Evolutionary conservation across 768 basidiomycete species (phyloP), one percentile per base, ranked within the genome.

Genomic region (Auricularia auricula-judae): DNA sequence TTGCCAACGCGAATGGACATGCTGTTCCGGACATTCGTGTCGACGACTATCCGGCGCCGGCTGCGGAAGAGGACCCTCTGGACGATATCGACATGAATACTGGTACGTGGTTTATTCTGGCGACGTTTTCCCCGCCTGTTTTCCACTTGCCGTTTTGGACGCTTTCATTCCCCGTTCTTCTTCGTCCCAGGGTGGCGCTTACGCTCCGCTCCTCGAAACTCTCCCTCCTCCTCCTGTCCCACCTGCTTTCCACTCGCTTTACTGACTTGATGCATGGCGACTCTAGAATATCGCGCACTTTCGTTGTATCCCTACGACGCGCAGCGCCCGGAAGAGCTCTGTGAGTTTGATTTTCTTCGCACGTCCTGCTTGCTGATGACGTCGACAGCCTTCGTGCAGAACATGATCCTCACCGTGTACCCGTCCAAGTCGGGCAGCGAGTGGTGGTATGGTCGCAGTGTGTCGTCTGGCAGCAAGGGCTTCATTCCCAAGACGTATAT

Each of bases 401-500:
- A 98, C 73, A 70, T 86, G 33, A 80, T 94, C 61, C 76, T 98
- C 12, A 74, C 78, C 39, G 93, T 90, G 11, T 84, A 96, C 74
- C 93, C 94, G 0, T 91, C 94, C 18, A 96, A 91, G 74, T 79
- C 86, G 36, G 85, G 82, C 21, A 86, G 89, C 44, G 91, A 93
- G 67, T 98, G 97, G 97, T 96, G 93, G 91, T 91, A 89, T 72
- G 94, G 93, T 34, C 89, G 80, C 3, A 73, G 82, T 16, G 75
- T 86, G 36, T 84, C 79, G 63, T 83, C 79, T 62, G 86, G 88
- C 21, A 84, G 82, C 70, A 79, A 82, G 39, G 97, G 97, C 1
- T 85, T 95, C 77, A 92, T 98, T 84, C 96, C 96, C 0, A 86
- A 87, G 72, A 86, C 86, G 2, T 98, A 96, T 70, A 88, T 96